Evolutionary conservation across 352 stramenopile species (phyloP).

Genomic region (Phytophthora capsici): DNA sequence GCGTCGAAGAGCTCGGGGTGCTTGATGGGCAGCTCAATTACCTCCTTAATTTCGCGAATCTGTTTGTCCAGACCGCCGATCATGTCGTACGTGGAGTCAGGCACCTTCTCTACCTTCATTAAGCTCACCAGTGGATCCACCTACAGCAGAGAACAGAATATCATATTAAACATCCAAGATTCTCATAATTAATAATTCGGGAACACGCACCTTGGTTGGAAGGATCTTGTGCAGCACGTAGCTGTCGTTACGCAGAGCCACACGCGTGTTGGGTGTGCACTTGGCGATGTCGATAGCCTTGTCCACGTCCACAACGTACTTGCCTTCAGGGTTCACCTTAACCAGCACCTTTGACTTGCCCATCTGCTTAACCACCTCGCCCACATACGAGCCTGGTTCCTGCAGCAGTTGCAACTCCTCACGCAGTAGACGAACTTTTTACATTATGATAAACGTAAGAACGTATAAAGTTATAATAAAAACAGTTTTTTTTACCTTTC

Average conservation of each 20-base stretch:
- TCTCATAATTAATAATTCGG: slow-evolving; percentile 21
- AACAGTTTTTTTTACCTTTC: slow-evolving; percentile 76
- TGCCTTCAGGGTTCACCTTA: slow-evolving; percentile 99
- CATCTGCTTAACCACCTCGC: slow-evolving; percentile 99
- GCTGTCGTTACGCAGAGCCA: slow-evolving; percentile 99
- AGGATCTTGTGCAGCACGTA: slow-evolving; percentile 99
- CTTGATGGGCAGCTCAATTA: slow-evolving; percentile 99
- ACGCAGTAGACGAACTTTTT: slow-evolving; percentile 94
- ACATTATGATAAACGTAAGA: slow-evolving; percentile 19
- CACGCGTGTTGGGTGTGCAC: slow-evolving; percentile 98
- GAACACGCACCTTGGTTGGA: slow-evolving; percentile 91
- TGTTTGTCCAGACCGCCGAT: slow-evolving; percentile 99
- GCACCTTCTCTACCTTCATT: slow-evolving; percentile 99
- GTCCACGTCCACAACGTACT: slow-evolving; percentile 99
- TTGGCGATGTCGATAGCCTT: slow-evolving; percentile 96
- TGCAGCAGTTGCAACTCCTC: slow-evolving; percentile 99
- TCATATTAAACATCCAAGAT: slow-evolving; percentile 13
- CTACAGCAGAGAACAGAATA: slow-evolving; percentile 3
- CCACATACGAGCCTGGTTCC: slow-evolving; percentile 98
- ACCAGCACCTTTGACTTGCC: slow-evolving; percentile 99
- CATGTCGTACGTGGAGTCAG: slow-evolving; percentile 99
- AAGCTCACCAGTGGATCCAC: slow-evolving; percentile 93
- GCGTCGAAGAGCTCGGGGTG: slow-evolving; percentile 99
- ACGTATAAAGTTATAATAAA: slow-evolving; percentile 13
- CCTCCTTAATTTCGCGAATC: slow-evolving; percentile 99